Conservation (phyloP, 1,284 basidiomycete genomes). For the Rhodotorula sp. region DNA sequence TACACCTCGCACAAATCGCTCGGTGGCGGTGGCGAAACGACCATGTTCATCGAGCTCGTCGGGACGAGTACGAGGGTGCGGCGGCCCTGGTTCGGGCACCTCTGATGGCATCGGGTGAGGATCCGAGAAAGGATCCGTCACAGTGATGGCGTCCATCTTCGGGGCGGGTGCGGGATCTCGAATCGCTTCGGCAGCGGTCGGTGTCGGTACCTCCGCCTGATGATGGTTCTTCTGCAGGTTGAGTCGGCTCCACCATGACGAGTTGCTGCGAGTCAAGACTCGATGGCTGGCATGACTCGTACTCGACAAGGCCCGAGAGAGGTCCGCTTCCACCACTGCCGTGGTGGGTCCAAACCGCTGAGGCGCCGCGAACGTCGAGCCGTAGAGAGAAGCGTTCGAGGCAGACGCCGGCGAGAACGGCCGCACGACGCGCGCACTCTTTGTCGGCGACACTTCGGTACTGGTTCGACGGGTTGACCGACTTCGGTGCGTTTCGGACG, state of each 20-base stretch:
- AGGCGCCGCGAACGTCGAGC: slow-evolving; percentile 23
- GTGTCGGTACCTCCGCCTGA: slow-evolving; percentile 13
- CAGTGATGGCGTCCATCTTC: slow-evolving; percentile 1
- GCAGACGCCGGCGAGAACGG: slow-evolving; percentile 20
- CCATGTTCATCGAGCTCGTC: slow-evolving; percentile 23
- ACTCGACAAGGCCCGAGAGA: background rate
- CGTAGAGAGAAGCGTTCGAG: slow-evolving; percentile 21
- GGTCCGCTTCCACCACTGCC: background rate
- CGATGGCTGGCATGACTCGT: background rate
- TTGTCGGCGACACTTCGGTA: background rate
- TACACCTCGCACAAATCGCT: background rate
- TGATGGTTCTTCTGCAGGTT: slow-evolving; percentile 5
- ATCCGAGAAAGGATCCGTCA: slow-evolving; percentile 19
- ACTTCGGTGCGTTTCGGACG: slow-evolving; percentile 13
- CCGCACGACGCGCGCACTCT: slow-evolving; percentile 8
- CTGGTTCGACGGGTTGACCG: slow-evolving; percentile 9
- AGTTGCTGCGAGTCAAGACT: slow-evolving; percentile 16
- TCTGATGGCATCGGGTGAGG: background rate
- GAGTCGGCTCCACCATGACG: slow-evolving; percentile 33
- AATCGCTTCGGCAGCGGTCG: slow-evolving; percentile 29
- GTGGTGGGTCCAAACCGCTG: background rate
- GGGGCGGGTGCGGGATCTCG: slow-evolving; percentile 30
- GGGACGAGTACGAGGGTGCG: background rate
- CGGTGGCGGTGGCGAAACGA: background rate
- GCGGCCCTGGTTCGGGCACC: background rate